A percentile compares a stretch with the other conserved stretches of the same genome.
phyloP scores from a whole-genome alignment of 768 basidiomycete species.

The Tephrocybe sp. region DNA sequence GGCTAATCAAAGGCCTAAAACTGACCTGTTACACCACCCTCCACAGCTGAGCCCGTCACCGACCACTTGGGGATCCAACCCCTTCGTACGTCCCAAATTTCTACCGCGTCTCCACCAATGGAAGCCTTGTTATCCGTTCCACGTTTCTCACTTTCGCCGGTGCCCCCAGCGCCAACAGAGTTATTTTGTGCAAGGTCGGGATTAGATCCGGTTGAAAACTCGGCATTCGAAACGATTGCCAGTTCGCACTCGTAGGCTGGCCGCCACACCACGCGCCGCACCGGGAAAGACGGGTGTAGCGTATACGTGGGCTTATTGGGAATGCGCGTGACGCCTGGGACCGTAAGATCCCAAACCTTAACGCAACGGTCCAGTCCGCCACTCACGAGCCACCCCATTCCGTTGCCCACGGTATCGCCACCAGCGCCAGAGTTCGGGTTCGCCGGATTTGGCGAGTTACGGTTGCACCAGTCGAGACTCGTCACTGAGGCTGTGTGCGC shows the following conservation, averaged over 20 bases:
- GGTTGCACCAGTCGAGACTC: slow-evolving; percentile 68
- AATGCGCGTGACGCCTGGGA: slow-evolving; percentile 48
- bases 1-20: background rate
- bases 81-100: slow-evolving; percentile 86
- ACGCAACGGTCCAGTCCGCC: slow-evolving; percentile 79
- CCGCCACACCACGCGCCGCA: slow-evolving; percentile 75
- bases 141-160: slow-evolving; percentile 9
- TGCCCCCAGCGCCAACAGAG: slow-evolving; percentile 18
- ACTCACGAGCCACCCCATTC: slow-evolving; percentile 75
- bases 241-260: slow-evolving; percentile 77
- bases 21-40: slow-evolving; percentile 75
- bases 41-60: slow-evolving; percentile 59
- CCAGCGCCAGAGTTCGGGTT: slow-evolving; percentile 5
- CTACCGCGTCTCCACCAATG: slow-evolving; percentile 56
- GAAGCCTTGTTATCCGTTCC: slow-evolving; percentile 12
- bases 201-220: slow-evolving; percentile 33
- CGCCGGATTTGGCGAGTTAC: slow-evolving; percentile 19
- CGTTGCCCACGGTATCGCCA: slow-evolving; percentile 28
- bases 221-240: slow-evolving; percentile 69
- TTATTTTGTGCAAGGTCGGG: slow-evolving; percentile 21
- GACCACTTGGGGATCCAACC: slow-evolving; percentile 85
- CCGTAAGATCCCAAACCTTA: slow-evolving; percentile 79
- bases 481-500: slow-evolving; percentile 76
- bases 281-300: slow-evolving; percentile 72
- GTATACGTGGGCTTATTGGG: slow-evolving; percentile 66